Conservation (phyloP, 176 grass and related monocot genomes). For the Rhynchospora tenuis region DNA sequence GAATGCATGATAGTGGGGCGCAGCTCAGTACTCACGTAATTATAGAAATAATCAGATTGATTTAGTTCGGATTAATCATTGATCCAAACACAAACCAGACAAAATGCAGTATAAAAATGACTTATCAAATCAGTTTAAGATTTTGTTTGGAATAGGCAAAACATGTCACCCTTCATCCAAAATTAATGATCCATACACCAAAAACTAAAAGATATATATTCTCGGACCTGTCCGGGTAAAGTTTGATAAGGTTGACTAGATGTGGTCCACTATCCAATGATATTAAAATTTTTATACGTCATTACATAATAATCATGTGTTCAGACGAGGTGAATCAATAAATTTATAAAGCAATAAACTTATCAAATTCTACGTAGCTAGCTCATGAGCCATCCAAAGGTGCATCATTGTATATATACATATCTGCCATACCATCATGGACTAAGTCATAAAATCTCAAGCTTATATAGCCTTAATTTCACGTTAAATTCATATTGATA, state of each 20-base stretch:
- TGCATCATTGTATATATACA: slow-evolving; percentile 18
- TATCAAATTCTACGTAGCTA: background rate
- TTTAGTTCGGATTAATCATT: background rate
- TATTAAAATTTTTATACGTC: background rate
- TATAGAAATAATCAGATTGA: background rate
- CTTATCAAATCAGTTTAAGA: background rate
- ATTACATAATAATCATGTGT: background rate
- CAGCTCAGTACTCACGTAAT: background rate
- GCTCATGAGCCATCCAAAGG: background rate
- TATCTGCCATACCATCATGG: background rate
- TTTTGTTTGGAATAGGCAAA: slow-evolving; percentile 1
- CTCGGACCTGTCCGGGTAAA: background rate
- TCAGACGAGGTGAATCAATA: background rate
- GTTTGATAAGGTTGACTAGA: background rate
- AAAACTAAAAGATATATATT: background rate
- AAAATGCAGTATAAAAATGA: background rate
- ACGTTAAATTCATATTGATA: background rate
- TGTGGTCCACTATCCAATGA: background rate
- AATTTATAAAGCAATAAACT: background rate
- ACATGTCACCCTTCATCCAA: slow-evolving; percentile 10
- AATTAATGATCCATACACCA: background rate
- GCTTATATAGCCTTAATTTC: slow-evolving; percentile 22
- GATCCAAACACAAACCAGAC: background rate
- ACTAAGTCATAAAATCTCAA: slow-evolving; percentile 10
- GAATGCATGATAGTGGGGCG: background rate